phyloP scores from a whole-genome alignment of 148 eudicot genomes.

The Spergularia bocconei region DNA sequence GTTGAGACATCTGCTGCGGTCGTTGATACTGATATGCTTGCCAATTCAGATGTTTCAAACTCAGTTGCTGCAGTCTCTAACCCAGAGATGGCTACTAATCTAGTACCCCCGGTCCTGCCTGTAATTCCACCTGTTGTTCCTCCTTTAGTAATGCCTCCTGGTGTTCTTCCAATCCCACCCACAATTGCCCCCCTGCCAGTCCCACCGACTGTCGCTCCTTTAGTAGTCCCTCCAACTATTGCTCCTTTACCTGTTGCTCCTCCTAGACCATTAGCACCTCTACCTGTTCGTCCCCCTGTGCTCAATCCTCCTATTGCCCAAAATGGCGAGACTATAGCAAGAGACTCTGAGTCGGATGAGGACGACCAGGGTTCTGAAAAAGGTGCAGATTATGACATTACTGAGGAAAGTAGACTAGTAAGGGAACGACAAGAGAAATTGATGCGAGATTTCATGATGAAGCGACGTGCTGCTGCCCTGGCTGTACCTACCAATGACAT shows the following conservation, averaged over 20 bases:
- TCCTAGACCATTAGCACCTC: conserved; percentile 64
- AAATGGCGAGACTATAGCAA: conserved; percentile 51
- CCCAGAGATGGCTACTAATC: conserved; percentile 19
- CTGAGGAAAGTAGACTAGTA: conserved; percentile 70
- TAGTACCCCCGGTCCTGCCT: conserved; percentile 23
- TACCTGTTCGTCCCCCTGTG: conserved; percentile 58
- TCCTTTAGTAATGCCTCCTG: conserved; percentile 27
- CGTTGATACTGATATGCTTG: conserved; percentile 35
- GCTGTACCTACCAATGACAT: conserved; percentile 92
- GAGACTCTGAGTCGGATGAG: conserved; percentile 58
- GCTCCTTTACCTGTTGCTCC: conserved; percentile 49
- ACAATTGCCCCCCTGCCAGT: conserved; percentile 42
- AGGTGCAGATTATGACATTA: conserved; percentile 58
- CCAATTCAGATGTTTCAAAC: conserved; percentile 23
- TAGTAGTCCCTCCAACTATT: conserved; percentile 50
- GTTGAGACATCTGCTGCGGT: conserved; percentile 31
- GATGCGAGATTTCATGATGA: conserved; percentile 74
- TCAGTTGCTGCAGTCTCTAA: conserved; percentile 24
- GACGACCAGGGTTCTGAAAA: conserved; percentile 43
- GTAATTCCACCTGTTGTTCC: conserved; percentile 6
- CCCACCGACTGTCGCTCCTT: conserved; percentile 41
- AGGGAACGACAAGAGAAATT: conserved; percentile 79
- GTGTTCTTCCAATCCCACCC: conserved; percentile 38
- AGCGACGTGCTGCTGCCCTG: conserved; percentile 85
- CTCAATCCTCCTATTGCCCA: conserved; percentile 43